phyloP scores from a whole-genome alignment of 768 basidiomycete species.

The Lactifluus volemus region DNA sequence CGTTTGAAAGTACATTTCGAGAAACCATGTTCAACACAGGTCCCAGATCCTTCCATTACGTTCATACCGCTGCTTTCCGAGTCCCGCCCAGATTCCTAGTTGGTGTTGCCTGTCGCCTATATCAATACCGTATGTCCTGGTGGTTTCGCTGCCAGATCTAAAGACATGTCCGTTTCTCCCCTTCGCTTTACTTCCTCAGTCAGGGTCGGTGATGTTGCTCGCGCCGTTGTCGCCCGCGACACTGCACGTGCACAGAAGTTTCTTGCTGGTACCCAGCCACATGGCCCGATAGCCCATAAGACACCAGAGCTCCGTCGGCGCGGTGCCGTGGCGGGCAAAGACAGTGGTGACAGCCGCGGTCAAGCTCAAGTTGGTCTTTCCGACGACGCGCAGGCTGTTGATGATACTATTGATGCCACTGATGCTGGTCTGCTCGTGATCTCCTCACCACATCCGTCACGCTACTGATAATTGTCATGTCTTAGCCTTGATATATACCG shows the following conservation, averaged over 20 bases:
- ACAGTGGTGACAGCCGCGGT: no score
- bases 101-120: no score
- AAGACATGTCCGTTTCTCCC: constrained; percentile 30
- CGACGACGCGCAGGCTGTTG: no score
- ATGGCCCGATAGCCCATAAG: constrained; percentile 38
- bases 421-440: constrained; percentile 34
- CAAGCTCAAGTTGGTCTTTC: not conserved
- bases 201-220: constrained; percentile 28
- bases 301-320: no score
- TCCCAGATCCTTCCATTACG: no score
- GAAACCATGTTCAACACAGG: no score
- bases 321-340: no score
- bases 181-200: constrained; percentile 41
- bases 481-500: constrained; percentile 44
- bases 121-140: not conserved
- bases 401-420: constrained; percentile 44
- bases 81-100: no score
- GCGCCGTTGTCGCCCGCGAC: constrained; percentile 45
- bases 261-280: constrained; percentile 32
- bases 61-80: no score
- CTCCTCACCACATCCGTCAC: not conserved
- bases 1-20: no score
- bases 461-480: constrained; percentile 7
- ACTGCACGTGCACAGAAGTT: constrained; percentile 47
- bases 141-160: not conserved